Conservation (phyloP, 2,329 filamentous ascomycete genomes). For the Claviceps pazoutovae region DNA sequence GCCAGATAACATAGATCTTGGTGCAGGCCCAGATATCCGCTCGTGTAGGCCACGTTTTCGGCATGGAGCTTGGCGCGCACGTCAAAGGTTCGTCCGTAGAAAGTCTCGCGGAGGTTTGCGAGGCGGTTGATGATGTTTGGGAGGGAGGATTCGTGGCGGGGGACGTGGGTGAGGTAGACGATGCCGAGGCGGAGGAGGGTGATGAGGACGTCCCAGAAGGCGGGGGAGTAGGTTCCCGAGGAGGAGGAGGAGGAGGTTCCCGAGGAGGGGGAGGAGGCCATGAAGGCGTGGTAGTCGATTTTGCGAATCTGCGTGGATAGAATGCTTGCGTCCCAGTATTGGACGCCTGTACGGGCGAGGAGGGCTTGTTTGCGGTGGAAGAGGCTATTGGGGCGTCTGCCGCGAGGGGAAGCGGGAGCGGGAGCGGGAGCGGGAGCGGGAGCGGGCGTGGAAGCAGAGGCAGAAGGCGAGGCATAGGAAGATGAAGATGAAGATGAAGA, state of each 20-base stretch:
- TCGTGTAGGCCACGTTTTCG: constrained; percentile 88
- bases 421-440: neutral
- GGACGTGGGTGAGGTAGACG: constrained; percentile 63
- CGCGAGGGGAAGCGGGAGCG: constrained; percentile 7
- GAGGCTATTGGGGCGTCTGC: constrained; percentile 2
- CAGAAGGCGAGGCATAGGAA: neutral
- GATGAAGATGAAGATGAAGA: constrained; percentile 2
- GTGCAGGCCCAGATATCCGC: constrained; percentile 68
- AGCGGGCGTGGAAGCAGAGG: neutral
- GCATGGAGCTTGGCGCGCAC: constrained; percentile 69
- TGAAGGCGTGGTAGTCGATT: constrained; percentile 59
- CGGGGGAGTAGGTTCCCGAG: constrained; percentile 13
- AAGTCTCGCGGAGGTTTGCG: constrained; percentile 68
- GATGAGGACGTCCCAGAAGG: constrained; percentile 46
- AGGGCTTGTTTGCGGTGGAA: constrained; percentile 15
- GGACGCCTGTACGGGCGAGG: constrained; percentile 19
- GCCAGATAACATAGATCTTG: constrained; percentile 85
- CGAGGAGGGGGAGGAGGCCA: constrained; percentile 25
- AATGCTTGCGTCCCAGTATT: constrained; percentile 26
- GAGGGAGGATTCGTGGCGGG: constrained; percentile 51
- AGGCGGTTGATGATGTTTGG: constrained; percentile 56
- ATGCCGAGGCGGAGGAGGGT: constrained; percentile 56
- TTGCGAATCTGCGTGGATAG: constrained; percentile 33
- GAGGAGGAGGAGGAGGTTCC: neutral
- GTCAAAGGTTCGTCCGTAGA: constrained; percentile 87